These are phyloP conservation scores for Verticillium longisporum DNA, from an alignment of 2,329 filamentous ascomycete species.

Conservation along the genomic window DNA sequence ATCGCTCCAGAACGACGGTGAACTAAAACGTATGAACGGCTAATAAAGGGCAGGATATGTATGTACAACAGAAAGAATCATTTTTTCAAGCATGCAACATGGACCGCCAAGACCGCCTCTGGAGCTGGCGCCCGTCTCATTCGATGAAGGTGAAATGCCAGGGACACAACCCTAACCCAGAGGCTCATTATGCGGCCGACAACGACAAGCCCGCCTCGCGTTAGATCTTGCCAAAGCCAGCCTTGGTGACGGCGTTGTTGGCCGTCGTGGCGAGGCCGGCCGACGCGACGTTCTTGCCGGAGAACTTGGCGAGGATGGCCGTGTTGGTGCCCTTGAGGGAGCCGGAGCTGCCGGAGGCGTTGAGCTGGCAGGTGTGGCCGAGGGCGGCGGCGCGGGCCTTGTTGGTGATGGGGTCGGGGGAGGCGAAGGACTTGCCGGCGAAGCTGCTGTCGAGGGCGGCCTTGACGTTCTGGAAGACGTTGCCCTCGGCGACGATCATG, in stretches of 20 bases:
- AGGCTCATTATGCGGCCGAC: too few relatives aligned
- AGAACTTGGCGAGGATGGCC: constrained; percentile 41
- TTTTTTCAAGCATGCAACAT: not conserved
- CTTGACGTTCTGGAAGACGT: constrained; percentile 48
- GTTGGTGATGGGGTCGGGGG: constrained; percentile 24
- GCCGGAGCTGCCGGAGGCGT: constrained; percentile 36
- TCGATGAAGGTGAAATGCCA: too few relatives aligned
- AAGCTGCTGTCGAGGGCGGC: constrained; percentile 28
- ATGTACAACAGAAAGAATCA: not conserved
- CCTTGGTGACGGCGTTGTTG: constrained; percentile 28
- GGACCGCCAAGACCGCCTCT: too few relatives aligned
- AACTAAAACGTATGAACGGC: not conserved
- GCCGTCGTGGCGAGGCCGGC: constrained; percentile 27
- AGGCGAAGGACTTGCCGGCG: constrained; percentile 25
- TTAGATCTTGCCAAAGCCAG: constrained; percentile 39
- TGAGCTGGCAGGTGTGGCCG: constrained; percentile 42
- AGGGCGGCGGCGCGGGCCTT: constrained; percentile 34
- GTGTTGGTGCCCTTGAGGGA: constrained; percentile 33
- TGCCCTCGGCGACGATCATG: constrained; percentile 45
- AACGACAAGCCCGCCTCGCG: too few relatives aligned
- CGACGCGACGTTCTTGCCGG: constrained; percentile 43
- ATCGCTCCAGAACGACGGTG: not conserved
- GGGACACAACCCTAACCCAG: not conserved
- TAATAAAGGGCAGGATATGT: not conserved
- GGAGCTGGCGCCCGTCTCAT: too few relatives aligned